Base-by-base conservation (phyloP, 345 rosid species). In the Bruguiera sexangula region DNA sequence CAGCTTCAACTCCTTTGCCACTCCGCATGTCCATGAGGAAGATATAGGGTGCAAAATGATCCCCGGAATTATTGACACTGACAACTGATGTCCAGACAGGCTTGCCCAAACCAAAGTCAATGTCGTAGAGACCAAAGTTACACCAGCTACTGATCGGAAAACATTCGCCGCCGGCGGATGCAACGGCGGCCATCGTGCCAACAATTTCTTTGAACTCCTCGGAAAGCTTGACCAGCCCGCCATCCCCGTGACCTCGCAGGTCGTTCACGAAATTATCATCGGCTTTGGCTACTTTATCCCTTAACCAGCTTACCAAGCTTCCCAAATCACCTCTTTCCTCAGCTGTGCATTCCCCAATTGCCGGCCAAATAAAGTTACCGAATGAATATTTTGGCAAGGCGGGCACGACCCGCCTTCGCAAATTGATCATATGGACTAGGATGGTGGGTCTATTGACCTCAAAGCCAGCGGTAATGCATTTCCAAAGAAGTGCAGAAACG, bases 51-150 rank as follows among this genome's bases (percentile, higher is more conserved):
- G 57, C 56, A 16, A 56, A 22, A 27, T 76, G 68, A 56, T 53
- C 62, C 21, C 46, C 21, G 3, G 8, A 56, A 37, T 29, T 26
- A 55, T 55, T 55, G 6, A 29, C 6, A 26, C 55, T n/a, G 5
- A 48, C 39, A 13, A 15, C 8, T 5, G 56, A 62, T 24, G 63
- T 51, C 82, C 82, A 76, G 2, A 32, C 9, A 2, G 85, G 82
- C 60, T 61, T 78, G 32, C 82, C 79, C 79, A 81, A 78, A 29
- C 79, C 84, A 24, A 72, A 78, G 66, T 81, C 76, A 6, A 60
- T 74, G 18, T 70, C 74, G 24, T 80, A 77, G 6, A 80, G 21
- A 1, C 53, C 61, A 2, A 75, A 66, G 59, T 55, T 32, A 20
- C 79, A 77, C 81, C 78, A 80, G 27, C 83, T 80, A 19, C 60